Base-by-base conservation (phyloP, 2,329 filamentous ascomycete genomes). In the Neonectria ditissima region DNA sequence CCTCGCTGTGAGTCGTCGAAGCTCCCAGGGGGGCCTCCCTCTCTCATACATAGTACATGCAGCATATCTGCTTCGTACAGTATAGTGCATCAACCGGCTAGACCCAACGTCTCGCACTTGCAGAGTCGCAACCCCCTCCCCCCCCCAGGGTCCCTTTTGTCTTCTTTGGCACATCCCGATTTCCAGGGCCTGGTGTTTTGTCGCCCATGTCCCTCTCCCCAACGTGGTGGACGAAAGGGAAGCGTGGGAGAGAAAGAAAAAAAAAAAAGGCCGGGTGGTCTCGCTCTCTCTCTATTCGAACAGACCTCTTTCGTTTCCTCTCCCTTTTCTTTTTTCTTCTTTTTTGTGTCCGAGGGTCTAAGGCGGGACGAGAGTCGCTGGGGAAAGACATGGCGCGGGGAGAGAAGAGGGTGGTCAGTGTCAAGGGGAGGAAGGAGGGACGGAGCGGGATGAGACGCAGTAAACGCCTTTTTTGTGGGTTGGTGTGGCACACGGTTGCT, bases 401-500 rank as follows among this genome's bases (percentile, higher is more conserved):
- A n/a, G n/a, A n/a, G n/a, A 7, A 32, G 28, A 18, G 47, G 47
- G 28, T 32, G 28, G 47, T 50, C 18, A 28, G 28, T 50, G 47
- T 50, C 28, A 58, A 48, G 59, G 48, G 58, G 65, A 58, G 66
- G 65, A 45, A 65, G n/a, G n/a, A n/a, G n/a, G n/a, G n/a, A n/a
- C n/a, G 61, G 57, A 55, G 54, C 62, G 63, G 62, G 52, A 62
- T 60, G 56, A 58, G 67, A 66, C 67, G 63, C 47, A 53, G 60
- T 44, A 54, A 65, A 71, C 71, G 67, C 68, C 55, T 70, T 71
- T 65, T 71, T 71, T 67, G 63, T 71, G 69, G 69, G 65, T 70
- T 39, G 55, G 57, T 62, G 56, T 55, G 59, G 59, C 66, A 59
- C 59, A 67, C 57, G 6, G 6, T 6, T 59, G 48, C 51, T 55